Evolutionary conservation across 2,329 filamentous ascomycete species (phyloP).

Genomic region (Ophiocordyceps camponoti-saundersi): DNA sequence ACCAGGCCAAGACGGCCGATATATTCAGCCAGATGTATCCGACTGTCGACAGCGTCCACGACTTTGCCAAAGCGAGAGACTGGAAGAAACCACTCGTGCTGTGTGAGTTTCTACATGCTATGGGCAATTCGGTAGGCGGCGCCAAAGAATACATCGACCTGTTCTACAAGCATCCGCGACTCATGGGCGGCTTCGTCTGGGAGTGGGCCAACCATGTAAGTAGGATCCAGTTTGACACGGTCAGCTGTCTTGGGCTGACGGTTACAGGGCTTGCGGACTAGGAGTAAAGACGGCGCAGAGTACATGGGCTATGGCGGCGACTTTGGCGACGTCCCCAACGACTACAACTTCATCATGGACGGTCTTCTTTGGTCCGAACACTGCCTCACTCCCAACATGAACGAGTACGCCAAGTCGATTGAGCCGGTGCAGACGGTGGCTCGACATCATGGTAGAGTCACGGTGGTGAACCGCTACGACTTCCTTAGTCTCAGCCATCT

Average conservation of each 20-base stretch:
- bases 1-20: slow-evolving; percentile 38
- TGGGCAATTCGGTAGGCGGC: slow-evolving; percentile 56
- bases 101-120: slow-evolving; percentile 41
- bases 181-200: slow-evolving; percentile 50
- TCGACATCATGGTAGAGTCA: slow-evolving; percentile 22
- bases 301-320: slow-evolving; percentile 45
- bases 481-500: slow-evolving; percentile 34
- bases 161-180: slow-evolving; percentile 33
- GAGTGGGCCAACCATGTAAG: slow-evolving; percentile 41
- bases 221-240: neutral
- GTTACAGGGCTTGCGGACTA: slow-evolving; percentile 20
- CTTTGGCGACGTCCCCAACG: slow-evolving; percentile 43
- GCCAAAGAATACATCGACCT: slow-evolving; percentile 50
- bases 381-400: slow-evolving; percentile 30
- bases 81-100: slow-evolving; percentile 39
- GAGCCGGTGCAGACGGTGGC: slow-evolving; percentile 36
- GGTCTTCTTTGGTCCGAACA: slow-evolving; percentile 30
- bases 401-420: slow-evolving; percentile 40
- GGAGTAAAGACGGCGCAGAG: slow-evolving; percentile 22
- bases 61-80: slow-evolving; percentile 20
- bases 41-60: slow-evolving; percentile 24
- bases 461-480: slow-evolving; percentile 36
- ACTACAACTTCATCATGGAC: slow-evolving; percentile 41
- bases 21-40: slow-evolving; percentile 53
- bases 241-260: neutral